Percentiles rank a stretch among this genome's conserved stretches.
These are phyloP conservation scores for Colletotrichum paranaense DNA, from an alignment of 2,329 filamentous ascomycete genomes.

Conservation along the genomic window DNA sequence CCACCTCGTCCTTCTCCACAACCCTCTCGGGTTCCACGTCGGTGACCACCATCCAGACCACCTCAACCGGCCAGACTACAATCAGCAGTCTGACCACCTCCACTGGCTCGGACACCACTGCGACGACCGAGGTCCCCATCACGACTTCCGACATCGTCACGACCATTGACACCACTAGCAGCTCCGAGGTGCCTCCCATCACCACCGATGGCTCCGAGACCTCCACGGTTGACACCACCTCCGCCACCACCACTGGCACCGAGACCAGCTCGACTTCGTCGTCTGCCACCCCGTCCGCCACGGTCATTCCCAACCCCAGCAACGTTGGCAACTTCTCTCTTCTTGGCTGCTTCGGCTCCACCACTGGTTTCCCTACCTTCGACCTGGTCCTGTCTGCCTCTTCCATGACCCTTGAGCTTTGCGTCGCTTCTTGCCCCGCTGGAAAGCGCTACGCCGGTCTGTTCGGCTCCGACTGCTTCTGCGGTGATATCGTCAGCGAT, in stretches of 20 bases:
- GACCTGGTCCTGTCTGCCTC: conserved; percentile 23
- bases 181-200: not conserved
- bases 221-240: not conserved
- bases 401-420: conserved; percentile 40
- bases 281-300: not conserved
- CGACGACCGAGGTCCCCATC: not conserved
- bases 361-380: conserved; percentile 43
- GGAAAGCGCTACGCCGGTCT: conserved; percentile 24
- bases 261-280: conserved; percentile 1
- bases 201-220: not conserved
- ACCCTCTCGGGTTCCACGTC: not conserved
- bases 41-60: not conserved
- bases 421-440: conserved; percentile 40
- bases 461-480: conserved; percentile 39
- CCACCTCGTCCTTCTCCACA: not conserved
- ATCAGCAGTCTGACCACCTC: not conserved
- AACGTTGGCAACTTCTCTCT: conserved; percentile 37
- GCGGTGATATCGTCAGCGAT: conserved; percentile 36
- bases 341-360: conserved; percentile 44
- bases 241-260: not conserved
- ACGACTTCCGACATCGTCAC: not conserved
- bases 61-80: not conserved
- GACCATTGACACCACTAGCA: not conserved
- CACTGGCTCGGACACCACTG: not conserved
- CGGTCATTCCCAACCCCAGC: conserved; percentile 22